Percentiles rank a stretch among this genome's conserved stretches.
Conservation (phyloP, 495 filamentous ascomycete species). For the Podospora sp. region DNA sequence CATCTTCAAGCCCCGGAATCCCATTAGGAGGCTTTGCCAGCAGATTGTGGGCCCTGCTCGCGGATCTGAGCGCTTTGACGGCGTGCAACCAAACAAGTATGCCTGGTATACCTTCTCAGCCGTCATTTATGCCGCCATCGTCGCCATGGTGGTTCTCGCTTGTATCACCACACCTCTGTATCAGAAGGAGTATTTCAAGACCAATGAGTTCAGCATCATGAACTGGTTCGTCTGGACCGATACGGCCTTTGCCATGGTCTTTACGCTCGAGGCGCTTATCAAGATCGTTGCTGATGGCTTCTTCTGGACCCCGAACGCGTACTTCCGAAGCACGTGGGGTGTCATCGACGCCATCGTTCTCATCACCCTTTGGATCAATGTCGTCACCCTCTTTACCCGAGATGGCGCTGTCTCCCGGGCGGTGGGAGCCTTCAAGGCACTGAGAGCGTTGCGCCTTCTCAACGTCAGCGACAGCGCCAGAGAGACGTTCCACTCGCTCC, state of each 20-base stretch:
- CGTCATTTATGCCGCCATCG: slow-evolving; percentile 90
- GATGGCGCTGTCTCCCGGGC: slow-evolving; percentile 82
- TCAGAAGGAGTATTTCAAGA: slow-evolving; percentile 77
- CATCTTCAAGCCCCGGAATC: slow-evolving; percentile 77
- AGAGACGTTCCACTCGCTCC: slow-evolving; percentile 94
- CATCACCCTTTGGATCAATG: slow-evolving; percentile 94
- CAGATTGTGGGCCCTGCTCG: slow-evolving; percentile 89
- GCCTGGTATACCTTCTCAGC: slow-evolving; percentile 93
- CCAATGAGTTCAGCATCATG: slow-evolving; percentile 49
- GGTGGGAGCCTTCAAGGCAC: slow-evolving; percentile 95
- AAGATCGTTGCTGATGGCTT: slow-evolving; percentile 96
- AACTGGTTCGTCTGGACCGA: slow-evolving; percentile 97
- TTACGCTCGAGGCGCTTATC: slow-evolving; percentile 84
- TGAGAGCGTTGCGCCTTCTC: slow-evolving; percentile 88
- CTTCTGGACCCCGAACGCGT: slow-evolving; percentile 97
- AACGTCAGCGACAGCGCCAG: slow-evolving; percentile 96
- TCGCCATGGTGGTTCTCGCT: slow-evolving; percentile 94
- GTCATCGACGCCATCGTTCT: slow-evolving; percentile 94
- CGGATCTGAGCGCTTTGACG: slow-evolving; percentile 81
- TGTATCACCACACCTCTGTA: slow-evolving; percentile 94
- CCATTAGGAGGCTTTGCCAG: slow-evolving; percentile 81
- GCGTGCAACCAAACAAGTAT: slow-evolving; percentile 79
- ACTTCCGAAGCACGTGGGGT: slow-evolving; percentile 94
- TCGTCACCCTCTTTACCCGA: slow-evolving; percentile 74
- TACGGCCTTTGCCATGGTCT: slow-evolving; percentile 83